A percentile compares a stretch with the other conserved stretches of the same genome.
Evolutionary conservation across 306 rosid species (phyloP).

Genomic region (Abrus precatorius): DNA sequence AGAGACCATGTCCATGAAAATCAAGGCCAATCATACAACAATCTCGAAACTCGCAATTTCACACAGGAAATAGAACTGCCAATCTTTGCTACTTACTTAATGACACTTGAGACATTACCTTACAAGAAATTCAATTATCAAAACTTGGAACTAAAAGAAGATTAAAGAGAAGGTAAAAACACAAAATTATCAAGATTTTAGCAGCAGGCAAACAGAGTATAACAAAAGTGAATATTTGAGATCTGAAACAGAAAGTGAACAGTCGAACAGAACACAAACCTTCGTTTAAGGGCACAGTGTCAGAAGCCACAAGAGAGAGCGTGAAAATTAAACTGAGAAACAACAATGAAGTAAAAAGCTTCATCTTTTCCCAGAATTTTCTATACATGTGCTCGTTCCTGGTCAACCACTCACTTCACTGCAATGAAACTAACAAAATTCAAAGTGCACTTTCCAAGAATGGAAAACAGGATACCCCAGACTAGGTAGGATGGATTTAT

Average conservation of each 20-base stretch:
- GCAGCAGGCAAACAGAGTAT: neutral
- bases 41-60: conserved; percentile 35
- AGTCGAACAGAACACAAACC: conserved; percentile 54
- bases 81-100: conserved; percentile 9
- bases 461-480: conserved; percentile 11
- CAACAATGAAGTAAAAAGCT: conserved; percentile 57
- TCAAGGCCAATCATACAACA: conserved; percentile 16
- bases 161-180: neutral
- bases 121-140: neutral
- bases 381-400: neutral
- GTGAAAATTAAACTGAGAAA: conserved; percentile 59
- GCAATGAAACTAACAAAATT: conserved; percentile 26
- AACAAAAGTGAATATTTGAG: conserved; percentile 52
- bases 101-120: conserved; percentile 1
- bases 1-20: conserved; percentile 2
- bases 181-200: conserved; percentile 35
- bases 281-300: conserved; percentile 67
- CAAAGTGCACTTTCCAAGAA: conserved; percentile 56
- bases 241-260: conserved; percentile 58
- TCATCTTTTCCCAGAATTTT: conserved; percentile 59
- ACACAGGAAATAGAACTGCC: conserved; percentile 1
- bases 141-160: neutral
- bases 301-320: conserved; percentile 60
- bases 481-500: neutral
- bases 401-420: conserved; percentile 33